Percentiles rank a stretch among this genome's conserved stretches.
phyloP scores from a whole-genome alignment of 2,329 filamentous ascomycete genomes.

The Trichophyton equinum region DNA sequence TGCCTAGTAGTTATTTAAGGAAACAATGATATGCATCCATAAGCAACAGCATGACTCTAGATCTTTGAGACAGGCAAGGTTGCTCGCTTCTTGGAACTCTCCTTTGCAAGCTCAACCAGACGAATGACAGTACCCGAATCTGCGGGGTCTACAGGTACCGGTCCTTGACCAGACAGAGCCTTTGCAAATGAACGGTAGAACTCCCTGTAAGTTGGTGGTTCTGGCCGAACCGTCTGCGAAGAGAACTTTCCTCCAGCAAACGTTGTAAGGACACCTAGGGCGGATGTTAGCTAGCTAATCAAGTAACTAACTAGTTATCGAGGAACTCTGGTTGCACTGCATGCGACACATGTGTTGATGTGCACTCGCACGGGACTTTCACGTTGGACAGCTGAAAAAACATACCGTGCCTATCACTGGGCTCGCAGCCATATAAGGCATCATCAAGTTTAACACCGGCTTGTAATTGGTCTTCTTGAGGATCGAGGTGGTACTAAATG shows the following conservation, averaged over 20 bases:
- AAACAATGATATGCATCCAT: no score
- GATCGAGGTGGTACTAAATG: constrained; percentile 47
- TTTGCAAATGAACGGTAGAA: constrained; percentile 50
- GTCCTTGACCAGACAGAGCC: constrained; percentile 41
- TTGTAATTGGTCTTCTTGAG: constrained; percentile 63
- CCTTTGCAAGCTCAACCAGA: constrained; percentile 44
- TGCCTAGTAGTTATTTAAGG: no score
- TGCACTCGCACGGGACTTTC: background rate
- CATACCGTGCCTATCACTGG: constrained; percentile 43
- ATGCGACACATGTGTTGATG: background rate
- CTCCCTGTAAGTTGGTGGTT: constrained; percentile 40
- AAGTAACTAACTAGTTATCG: background rate
- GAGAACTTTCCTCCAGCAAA: constrained; percentile 37
- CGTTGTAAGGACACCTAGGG: constrained; percentile 38
- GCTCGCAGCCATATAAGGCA: constrained; percentile 52
- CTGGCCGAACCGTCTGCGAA: constrained; percentile 42
- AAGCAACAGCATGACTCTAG: background rate
- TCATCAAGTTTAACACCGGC: constrained; percentile 50
- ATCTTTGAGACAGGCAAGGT: constrained; percentile 30
- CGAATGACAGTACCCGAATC: constrained; percentile 43
- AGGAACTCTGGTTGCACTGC: background rate
- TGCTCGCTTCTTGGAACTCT: constrained; percentile 41
- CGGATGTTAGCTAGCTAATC: background rate
- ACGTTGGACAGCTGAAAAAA: background rate
- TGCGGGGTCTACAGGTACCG: constrained; percentile 42